Evolutionary conservation across 257 asterid species (phyloP).

Genomic region (Jaltomata sinuosa): DNA sequence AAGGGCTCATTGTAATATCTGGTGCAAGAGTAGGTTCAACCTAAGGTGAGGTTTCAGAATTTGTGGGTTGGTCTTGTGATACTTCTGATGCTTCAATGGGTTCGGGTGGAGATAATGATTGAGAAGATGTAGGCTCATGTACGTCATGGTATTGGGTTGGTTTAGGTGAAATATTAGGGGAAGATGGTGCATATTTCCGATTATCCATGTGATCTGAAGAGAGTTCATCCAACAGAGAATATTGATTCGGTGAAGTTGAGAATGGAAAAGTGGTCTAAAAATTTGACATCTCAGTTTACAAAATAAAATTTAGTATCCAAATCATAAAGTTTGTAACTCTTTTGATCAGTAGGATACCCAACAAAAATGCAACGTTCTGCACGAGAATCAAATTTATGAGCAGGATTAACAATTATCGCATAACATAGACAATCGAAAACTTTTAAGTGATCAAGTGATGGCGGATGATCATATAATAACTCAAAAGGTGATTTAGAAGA

Average conservation of each 20-base stretch:
- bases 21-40: background rate
- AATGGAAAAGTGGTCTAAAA: background rate
- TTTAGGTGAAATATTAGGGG: too few relatives aligned
- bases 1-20: too few relatives aligned
- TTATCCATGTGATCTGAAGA: background rate
- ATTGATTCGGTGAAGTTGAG: too few relatives aligned
- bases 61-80: background rate
- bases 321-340: too few relatives aligned
- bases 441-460: background rate
- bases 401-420: background rate
- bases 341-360: too few relatives aligned
- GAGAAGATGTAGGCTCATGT: background rate
- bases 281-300: background rate
- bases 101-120: background rate
- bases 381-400: too few relatives aligned
- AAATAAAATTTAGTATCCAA: too few relatives aligned
- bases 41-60: too few relatives aligned
- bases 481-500: background rate
- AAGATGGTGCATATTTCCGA: background rate
- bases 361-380: too few relatives aligned
- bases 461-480: background rate
- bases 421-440: slow-evolving; percentile 4
- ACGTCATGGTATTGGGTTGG: too few relatives aligned
- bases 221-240: background rate
- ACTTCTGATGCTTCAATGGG: background rate